phyloP scores from a whole-genome alignment of 176 grass and related monocot genomes.

The Hsuehochloa calcarea region DNA sequence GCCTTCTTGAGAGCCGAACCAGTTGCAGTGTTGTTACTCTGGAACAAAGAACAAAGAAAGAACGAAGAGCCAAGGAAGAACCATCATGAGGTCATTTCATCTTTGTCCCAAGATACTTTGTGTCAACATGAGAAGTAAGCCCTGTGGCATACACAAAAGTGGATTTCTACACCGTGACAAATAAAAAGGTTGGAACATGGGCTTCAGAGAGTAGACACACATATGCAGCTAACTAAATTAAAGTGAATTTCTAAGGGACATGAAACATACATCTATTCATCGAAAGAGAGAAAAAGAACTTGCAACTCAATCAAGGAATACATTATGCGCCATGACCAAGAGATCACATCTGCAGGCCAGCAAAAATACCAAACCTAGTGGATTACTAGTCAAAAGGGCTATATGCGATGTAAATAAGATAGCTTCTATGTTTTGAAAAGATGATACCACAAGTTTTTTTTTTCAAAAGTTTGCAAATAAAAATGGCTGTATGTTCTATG shows the following conservation, averaged over 20 bases:
- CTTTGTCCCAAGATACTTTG: constrained; percentile 12
- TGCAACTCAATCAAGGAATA: background rate
- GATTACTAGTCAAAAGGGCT: background rate
- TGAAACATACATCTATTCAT: constrained; percentile 3
- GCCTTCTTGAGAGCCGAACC: constrained; percentile 83
- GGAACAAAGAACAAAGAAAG: constrained; percentile 23
- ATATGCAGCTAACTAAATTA: background rate
- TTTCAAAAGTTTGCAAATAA: background rate
- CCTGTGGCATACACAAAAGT: background rate
- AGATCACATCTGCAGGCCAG: background rate
- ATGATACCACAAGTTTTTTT: background rate
- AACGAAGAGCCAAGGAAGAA: constrained; percentile 22
- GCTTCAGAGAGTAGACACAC: background rate
- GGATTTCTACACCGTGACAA: constrained; percentile 33
- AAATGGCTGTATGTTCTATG: background rate
- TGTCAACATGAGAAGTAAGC: background rate
- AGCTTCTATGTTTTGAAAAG: background rate
- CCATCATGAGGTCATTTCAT: constrained; percentile 23
- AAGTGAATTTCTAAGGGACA: background rate
- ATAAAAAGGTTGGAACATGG: background rate
- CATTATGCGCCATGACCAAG: constrained; percentile 27
- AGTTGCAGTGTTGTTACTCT: constrained; percentile 74
- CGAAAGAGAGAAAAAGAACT: background rate
- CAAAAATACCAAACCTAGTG: background rate
- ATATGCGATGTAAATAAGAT: background rate